phyloP scores from a whole-genome alignment of 2,329 filamentous ascomycete species.

The Colletotrichum plurivorum region DNA sequence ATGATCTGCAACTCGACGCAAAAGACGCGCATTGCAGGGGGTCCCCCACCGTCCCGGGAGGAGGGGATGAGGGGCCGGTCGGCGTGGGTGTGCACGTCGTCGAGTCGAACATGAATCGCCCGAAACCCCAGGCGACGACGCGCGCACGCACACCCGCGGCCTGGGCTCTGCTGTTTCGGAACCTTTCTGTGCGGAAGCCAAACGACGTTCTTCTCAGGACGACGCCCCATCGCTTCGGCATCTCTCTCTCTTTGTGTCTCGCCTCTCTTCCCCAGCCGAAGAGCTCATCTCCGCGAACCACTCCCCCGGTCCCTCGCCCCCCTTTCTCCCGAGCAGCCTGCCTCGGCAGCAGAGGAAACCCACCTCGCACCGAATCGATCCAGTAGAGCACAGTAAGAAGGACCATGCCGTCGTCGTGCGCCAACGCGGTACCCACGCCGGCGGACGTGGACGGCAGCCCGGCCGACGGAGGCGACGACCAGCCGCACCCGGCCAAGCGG shows the following conservation, averaged over 20 bases:
- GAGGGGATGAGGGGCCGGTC: conserved; percentile 29
- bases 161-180: too few relatives aligned
- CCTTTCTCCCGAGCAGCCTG: conserved; percentile 10
- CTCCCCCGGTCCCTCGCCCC: too few relatives aligned
- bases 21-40: neutral
- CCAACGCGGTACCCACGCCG: conserved; percentile 8
- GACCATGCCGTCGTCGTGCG: conserved; percentile 15
- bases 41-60: conserved; percentile 7
- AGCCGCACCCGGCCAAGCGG: conserved; percentile 5
- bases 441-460: neutral
- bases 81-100: neutral
- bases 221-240: conserved; percentile 22
- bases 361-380: neutral
- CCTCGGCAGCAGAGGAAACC: conserved; percentile 1
- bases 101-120: conserved; percentile 2
- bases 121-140: conserved; percentile 16
- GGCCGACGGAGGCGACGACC: neutral
- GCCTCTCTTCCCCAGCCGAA: conserved; percentile 9
- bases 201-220: neutral
- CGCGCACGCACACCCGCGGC: too few relatives aligned
- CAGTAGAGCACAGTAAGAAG: too few relatives aligned
- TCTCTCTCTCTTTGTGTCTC: neutral
- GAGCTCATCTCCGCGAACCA: neutral
- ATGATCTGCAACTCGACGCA: neutral
- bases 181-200: neutral